A percentile compares a stretch with the other conserved stretches of the same genome.
These are phyloP conservation scores for Trametes elegans DNA, from an alignment of 768 basidiomycete species.

Conservation along the genomic window DNA sequence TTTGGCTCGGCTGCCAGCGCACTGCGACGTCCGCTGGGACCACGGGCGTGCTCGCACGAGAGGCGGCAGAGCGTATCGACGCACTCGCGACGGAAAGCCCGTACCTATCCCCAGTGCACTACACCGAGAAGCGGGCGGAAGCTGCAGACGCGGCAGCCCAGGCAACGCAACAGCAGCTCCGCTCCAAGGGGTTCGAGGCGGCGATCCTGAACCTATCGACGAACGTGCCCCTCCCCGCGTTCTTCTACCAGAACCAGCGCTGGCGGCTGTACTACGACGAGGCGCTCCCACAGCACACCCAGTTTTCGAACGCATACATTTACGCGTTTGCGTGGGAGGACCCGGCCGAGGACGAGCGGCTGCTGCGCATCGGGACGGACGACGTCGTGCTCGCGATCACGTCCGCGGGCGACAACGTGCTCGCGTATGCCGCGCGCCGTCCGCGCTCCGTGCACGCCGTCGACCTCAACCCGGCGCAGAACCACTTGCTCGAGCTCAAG, in stretches of 20 bases:
- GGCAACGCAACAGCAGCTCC: conserved; percentile 33
- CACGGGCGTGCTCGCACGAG: conserved; percentile 59
- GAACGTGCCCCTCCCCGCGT: conserved; percentile 48
- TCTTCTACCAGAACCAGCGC: conserved; percentile 60
- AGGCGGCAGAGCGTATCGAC: conserved; percentile 48
- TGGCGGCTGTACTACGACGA: conserved; percentile 75
- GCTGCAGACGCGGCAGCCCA: conserved; percentile 37
- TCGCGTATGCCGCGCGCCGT: conserved; percentile 74
- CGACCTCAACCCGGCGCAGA: conserved; percentile 76
- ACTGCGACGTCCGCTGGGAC: conserved; percentile 54
- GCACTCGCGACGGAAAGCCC: conserved; percentile 29
- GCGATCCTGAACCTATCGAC: conserved; percentile 49
- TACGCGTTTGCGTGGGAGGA: conserved; percentile 72
- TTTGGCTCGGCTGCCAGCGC: conserved; percentile 72
- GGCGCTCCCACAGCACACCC: conserved; percentile 54
- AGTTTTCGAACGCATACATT: conserved; percentile 55
- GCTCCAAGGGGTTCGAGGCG: conserved; percentile 21
- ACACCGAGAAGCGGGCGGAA: conserved; percentile 36
- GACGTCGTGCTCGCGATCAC: conserved; percentile 76
- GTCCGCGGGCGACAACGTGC: conserved; percentile 75
- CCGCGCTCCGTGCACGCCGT: conserved; percentile 69
- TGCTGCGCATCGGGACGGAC: conserved; percentile 52
- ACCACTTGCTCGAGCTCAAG: conserved; percentile 77
- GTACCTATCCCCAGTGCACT: conserved; percentile 34
- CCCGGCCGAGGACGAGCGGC: conserved; percentile 68